These are phyloP conservation scores for Eutrema heterophyllum DNA, from an alignment of 345 rosid species.

Conservation along the genomic window DNA sequence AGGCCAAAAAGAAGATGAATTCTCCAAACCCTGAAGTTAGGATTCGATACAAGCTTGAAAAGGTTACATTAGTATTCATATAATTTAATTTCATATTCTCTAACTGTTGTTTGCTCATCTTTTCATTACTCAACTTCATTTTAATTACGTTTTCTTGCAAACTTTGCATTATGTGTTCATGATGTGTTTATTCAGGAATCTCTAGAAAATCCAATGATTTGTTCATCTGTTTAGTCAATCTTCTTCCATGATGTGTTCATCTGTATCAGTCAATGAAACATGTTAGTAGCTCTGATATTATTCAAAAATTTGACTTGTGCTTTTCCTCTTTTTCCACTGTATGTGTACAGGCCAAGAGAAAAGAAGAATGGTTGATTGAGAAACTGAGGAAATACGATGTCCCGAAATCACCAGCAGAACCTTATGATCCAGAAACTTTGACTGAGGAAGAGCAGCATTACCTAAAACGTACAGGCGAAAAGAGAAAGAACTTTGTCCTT, in stretches of 20 bases:
- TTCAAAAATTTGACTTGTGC: neutral
- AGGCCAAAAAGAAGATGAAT: conserved; percentile 93
- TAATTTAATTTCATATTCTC: neutral
- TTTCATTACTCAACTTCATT: neutral
- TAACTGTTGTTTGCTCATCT: neutral
- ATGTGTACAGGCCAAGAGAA: conserved; percentile 61
- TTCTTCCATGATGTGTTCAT: neutral
- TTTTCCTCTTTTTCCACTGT: neutral
- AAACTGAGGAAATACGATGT: conserved; percentile 71
- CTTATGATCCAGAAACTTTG: conserved; percentile 74
- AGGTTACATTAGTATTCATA: conserved; percentile 37
- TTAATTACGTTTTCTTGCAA: neutral
- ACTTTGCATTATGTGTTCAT: neutral
- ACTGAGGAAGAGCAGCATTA: conserved; percentile 94
- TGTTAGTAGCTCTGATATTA: neutral
- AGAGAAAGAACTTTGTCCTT: conserved; percentile 74
- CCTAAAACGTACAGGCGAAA: conserved; percentile 85
- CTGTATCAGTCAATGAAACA: neutral
- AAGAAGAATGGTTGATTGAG: conserved; percentile 90
- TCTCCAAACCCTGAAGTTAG: conserved; percentile 95
- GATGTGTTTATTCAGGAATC: neutral
- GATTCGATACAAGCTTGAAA: conserved; percentile 83
- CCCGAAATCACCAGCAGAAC: conserved; percentile 50
- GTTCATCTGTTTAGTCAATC: neutral
- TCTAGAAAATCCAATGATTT: neutral